Evolutionary conservation across 1,284 basidiomycete species (phyloP), one percentile per base, ranked within the genome.

Genomic region (Fereydounia khargensis): DNA sequence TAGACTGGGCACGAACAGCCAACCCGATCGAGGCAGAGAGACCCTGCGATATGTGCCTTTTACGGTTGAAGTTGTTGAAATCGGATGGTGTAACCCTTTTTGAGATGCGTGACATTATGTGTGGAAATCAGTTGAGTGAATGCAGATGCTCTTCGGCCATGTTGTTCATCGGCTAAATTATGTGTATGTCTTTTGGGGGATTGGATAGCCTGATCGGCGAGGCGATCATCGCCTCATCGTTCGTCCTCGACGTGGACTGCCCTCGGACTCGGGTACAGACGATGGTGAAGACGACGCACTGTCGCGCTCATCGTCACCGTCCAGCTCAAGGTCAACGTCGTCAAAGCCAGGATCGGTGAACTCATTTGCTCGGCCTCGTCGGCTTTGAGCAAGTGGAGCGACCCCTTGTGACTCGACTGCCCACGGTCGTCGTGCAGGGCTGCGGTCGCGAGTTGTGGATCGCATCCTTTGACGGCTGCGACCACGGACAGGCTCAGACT

Each of bases 261-360:
- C 4, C 13, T 30, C 28, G 14, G 28, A 30, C 14, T 16, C 11
- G 28, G 28, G 13, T 16, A 14, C 45, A 10, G 52, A 55, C 17
- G 57, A 60, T 4, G 43, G 37, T 7, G 48, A 55, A 6, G 33
- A 39, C 17, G 47, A 39, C 30, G 49, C 47, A 22, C n/a, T n/a
- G n/a, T 48, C 52, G n/a, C 45, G 42, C 31, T 56, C 48, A 27
- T 61, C 52, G 30, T 61, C 58, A 37, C 49, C 53, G 34, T 64
- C 64, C 37, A 65, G 57, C 16, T 68, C 65, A 33, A 68, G 58
- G 14, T 68, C 65, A 30, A 65, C 50, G 19, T 68, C 61, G 47
- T 68, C 65, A 25, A 65, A 68, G 33, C 62, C 62, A 4, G 53
- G 57, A 20, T 55, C 58, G 25, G 42, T 27, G 39, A 47, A 42